phyloP scores from a whole-genome alignment of 106 monocot genomes.

The Dendrobium nobile region DNA sequence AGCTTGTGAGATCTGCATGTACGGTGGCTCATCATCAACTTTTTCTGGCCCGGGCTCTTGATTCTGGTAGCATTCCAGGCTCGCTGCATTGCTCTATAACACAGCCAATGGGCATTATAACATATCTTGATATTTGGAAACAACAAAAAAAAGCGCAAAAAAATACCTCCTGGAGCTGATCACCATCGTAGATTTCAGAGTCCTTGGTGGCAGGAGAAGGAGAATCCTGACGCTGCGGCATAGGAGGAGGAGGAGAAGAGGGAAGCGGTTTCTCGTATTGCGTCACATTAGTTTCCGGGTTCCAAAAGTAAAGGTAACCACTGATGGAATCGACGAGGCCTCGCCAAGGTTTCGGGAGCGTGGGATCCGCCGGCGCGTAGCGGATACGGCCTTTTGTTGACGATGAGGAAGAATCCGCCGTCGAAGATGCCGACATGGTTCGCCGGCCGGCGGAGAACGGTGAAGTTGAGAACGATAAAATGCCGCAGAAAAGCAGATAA shows the following conservation, averaged over 20 bases:
- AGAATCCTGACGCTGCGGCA: not conserved
- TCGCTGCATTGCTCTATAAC: not conserved
- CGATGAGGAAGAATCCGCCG: not conserved
- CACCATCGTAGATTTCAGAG: not conserved
- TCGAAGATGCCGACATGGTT: slow-evolving; percentile 9
- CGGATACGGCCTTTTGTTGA: slow-evolving; percentile 18
- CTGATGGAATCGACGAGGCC: slow-evolving; percentile 41
- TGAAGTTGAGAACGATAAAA: not conserved
- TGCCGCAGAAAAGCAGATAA: not conserved
- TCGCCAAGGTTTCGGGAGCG: slow-evolving; percentile 47
- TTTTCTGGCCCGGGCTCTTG: slow-evolving; percentile 7
- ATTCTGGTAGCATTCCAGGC: not conserved
- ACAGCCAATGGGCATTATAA: not conserved
- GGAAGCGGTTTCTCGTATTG: slow-evolving; percentile 40
- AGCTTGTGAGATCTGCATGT: slow-evolving; percentile 2
- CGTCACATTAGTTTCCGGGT: slow-evolving; percentile 43
- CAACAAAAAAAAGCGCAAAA: not conserved
- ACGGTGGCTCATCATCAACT: slow-evolving; percentile 14
- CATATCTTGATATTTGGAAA: slow-evolving; percentile 7
- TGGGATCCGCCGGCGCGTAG: slow-evolving; percentile 42
- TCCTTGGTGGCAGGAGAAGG: not conserved
- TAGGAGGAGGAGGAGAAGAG: not conserved
- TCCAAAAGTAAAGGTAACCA: slow-evolving; percentile 51
- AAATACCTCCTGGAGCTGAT: not conserved
- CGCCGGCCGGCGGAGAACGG: not conserved